A percentile compares a stretch with the other conserved stretches of the same genome.
Conservation (phyloP, 2,329 filamentous ascomycete species). For the Colletotrichum sansevieriae region DNA sequence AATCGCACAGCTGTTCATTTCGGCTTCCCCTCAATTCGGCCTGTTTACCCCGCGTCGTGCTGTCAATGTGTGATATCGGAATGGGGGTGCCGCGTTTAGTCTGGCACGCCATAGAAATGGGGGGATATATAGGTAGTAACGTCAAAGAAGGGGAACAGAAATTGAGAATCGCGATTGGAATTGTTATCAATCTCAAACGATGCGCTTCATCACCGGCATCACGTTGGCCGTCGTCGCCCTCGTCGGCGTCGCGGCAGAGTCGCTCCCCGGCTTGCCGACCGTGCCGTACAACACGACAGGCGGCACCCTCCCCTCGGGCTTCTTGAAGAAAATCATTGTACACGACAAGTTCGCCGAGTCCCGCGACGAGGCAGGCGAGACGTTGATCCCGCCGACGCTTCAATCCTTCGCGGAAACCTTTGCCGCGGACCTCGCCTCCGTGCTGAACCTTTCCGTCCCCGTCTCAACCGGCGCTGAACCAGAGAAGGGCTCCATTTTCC, state of each 20-base stretch:
- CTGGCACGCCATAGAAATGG: neutral
- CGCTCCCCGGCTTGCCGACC: constrained; percentile 50
- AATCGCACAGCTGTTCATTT: constrained; percentile 4
- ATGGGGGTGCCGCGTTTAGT: neutral
- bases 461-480: constrained; percentile 47
- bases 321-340: constrained; percentile 56
- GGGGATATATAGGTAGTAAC: neutral
- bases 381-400: constrained; percentile 65
- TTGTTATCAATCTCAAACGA: neutral
- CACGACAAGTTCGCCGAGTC: constrained; percentile 55
- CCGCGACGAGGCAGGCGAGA: constrained; percentile 60
- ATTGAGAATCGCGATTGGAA: neutral
- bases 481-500: constrained; percentile 53
- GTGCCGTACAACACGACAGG: constrained; percentile 49
- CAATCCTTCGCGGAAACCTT: constrained; percentile 62
- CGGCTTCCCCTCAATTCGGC: constrained; percentile 8
- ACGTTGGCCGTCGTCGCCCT: constrained; percentile 8
- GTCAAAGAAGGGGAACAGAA: too few relatives aligned
- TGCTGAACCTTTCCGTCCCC: constrained; percentile 48
- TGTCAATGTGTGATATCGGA: neutral
- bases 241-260: neutral
- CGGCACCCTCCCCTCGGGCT: constrained; percentile 47
- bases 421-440: constrained; percentile 49
- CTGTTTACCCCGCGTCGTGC: constrained; percentile 10
- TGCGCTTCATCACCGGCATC: constrained; percentile 1